A percentile compares a stretch with the other conserved stretches of the same genome.
Conservation (phyloP, 2,329 filamentous ascomycete genomes). For the Magnaporthales sp. region DNA sequence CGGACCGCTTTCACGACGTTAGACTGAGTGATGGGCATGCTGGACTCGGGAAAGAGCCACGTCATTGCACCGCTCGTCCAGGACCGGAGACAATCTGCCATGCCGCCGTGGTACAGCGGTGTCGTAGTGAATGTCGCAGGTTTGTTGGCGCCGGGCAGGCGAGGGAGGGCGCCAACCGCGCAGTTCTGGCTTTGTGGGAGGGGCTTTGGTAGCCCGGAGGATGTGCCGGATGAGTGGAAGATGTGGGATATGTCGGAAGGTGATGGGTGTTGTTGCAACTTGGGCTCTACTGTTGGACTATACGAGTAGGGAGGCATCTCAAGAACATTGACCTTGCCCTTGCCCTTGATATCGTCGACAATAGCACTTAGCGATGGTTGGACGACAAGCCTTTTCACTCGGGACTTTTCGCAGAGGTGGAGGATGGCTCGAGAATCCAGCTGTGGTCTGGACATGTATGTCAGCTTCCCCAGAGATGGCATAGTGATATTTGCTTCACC, state of each 20-base stretch:
- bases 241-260: conserved; percentile 44
- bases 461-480: background rate
- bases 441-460: background rate
- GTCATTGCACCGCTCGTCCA: conserved; percentile 52
- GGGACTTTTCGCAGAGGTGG: background rate
- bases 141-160: conserved; percentile 24
- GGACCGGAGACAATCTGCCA: conserved; percentile 52
- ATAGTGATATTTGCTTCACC: conserved; percentile 22
- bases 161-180: conserved; percentile 45
- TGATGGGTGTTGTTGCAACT: conserved; percentile 34
- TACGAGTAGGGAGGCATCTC: background rate
- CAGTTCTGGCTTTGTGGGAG: conserved; percentile 49
- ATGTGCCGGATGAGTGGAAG: conserved; percentile 58
- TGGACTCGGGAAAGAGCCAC: conserved; percentile 52
- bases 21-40: conserved; percentile 43
- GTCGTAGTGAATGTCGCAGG: conserved; percentile 55
- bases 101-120: conserved; percentile 56
- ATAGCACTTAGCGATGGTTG: background rate
- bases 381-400: background rate
- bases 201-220: conserved; percentile 52
- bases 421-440: background rate
- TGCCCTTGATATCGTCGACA: background rate
- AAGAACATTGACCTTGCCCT: background rate
- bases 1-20: conserved; percentile 29
- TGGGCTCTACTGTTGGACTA: background rate